Percentiles rank a stretch among this genome's conserved stretches.
Evolutionary conservation across 2,329 filamentous ascomycete genomes (phyloP).

Genomic region (Fusarium ambrosium): DNA sequence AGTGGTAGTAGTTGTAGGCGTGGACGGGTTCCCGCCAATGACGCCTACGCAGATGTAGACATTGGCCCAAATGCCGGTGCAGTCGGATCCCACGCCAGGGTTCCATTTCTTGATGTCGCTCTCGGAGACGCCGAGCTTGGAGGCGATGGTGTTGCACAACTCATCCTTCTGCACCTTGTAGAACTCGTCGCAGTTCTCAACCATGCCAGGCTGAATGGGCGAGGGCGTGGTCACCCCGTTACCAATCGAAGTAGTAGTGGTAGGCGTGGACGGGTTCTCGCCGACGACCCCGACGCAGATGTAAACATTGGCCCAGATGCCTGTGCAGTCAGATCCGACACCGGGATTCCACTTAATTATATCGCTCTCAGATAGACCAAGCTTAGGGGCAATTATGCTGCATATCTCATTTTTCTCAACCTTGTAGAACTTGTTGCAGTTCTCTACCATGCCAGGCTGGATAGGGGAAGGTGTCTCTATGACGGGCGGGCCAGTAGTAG

Average conservation of each 20-base stretch:
- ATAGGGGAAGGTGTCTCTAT: background rate
- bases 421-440: background rate
- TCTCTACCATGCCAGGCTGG: background rate
- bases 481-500: background rate
- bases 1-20: background rate
- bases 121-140: background rate
- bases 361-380: background rate
- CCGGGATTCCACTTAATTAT: background rate
- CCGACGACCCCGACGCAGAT: background rate
- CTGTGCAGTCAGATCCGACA: background rate
- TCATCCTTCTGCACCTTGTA: background rate
- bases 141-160: background rate
- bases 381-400: background rate
- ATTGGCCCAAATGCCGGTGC: background rate
- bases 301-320: background rate
- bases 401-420: background rate
- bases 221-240: background rate
- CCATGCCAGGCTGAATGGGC: background rate
- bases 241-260: background rate
- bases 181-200: background rate
- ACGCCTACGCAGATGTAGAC: background rate
- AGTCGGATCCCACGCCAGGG: background rate
- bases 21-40: background rate
- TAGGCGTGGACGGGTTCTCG: background rate
- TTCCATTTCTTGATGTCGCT: background rate